Base-by-base conservation (phyloP, 306 rosid species). In the Lablab purpureus region DNA sequence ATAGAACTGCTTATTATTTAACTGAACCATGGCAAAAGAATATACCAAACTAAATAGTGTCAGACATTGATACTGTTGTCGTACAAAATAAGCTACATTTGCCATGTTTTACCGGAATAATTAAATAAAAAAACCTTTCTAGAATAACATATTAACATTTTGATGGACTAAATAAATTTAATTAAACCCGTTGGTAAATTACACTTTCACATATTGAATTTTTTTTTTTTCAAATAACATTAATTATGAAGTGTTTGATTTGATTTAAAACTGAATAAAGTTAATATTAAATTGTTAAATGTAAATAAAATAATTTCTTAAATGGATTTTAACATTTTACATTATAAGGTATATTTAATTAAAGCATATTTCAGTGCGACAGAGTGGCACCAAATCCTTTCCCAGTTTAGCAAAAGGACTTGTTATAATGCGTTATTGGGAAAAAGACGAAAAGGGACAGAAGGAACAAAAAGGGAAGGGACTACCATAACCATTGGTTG, bases 21-120 rank as follows among this genome's bases (percentile, higher is more conserved):
- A 41, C 66, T 17, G 43, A 84, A 80, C 71, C 54, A 49, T 67
- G 50, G 37, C 51, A 41, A 18, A 40, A 75, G 87, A 87, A 89
- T 86, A 87, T 86, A 52, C 89, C 87, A 67, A 73, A 52, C 87
- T 84, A 67, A 78, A 74, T 84, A 64, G 84, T 62, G 72, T 76
- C 86, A 36, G 82, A 83, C 76, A 51, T 64, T 59, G 63, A 65
- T 43, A 47, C 28, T 56, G 75, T 54, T 66, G 32, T 51, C 40
- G 62, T 25, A 54, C 52, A 83, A 46, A n/a, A 34, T 18, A 65
- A 32, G 41, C 68, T 63, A 32, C 68, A 30, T 5, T 59, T 28
- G 11, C 3, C 1, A 12, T 59, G 13, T 22, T 10, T 27, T 3
- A 59, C 13, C 14, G 40, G 67, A 28, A 10, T 28, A 59, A 59